A percentile compares a stretch with the other conserved stretches of the same genome.
phyloP scores from a whole-genome alignment of 495 filamentous ascomycete species.

The Immersiella caudata region DNA sequence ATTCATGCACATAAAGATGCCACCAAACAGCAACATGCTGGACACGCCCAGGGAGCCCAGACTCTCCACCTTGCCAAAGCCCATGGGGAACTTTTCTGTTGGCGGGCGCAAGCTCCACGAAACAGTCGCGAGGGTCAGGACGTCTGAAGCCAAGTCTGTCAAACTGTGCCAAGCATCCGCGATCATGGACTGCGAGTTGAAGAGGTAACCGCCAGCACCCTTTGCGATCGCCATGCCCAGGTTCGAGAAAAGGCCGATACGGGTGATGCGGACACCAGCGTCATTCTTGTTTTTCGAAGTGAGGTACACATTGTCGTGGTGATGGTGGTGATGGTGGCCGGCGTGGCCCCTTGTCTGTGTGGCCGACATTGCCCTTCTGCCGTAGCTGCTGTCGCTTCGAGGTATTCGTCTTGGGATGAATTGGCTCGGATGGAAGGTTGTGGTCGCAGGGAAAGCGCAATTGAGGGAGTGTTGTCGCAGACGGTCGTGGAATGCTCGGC shows the following conservation, averaged over 20 bases:
- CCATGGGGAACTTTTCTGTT: conserved; percentile 77
- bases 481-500: conserved; percentile 31
- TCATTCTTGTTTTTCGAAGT: conserved; percentile 87
- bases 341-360: conserved; percentile 4
- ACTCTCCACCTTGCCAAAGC: conserved; percentile 97
- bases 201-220: conserved; percentile 86
- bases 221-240: conserved; percentile 92
- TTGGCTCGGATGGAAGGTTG: not conserved
- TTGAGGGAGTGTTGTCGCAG: conserved; percentile 24
- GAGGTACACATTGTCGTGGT: conserved; percentile 88
- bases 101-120: conserved; percentile 86
- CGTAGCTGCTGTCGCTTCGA: not conserved
- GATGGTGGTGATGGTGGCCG: conserved; percentile 56
- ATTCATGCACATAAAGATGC: conserved; percentile 85
- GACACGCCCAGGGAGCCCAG: conserved; percentile 92
- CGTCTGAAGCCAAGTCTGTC: conserved; percentile 91
- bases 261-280: conserved; percentile 91
- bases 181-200: conserved; percentile 91
- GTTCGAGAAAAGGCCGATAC: conserved; percentile 89
- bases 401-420: conserved; percentile 8
- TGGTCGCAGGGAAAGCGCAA: conserved; percentile 3
- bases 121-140: conserved; percentile 90
- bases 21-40: conserved; percentile 81
- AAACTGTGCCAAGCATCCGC: conserved; percentile 95
- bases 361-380: conserved; percentile 11